Percentiles rank a stretch among this genome's conserved stretches.
These are phyloP conservation scores for Ilyonectria destructans DNA, from an alignment of 2,329 filamentous ascomycete species.

Conservation along the genomic window DNA sequence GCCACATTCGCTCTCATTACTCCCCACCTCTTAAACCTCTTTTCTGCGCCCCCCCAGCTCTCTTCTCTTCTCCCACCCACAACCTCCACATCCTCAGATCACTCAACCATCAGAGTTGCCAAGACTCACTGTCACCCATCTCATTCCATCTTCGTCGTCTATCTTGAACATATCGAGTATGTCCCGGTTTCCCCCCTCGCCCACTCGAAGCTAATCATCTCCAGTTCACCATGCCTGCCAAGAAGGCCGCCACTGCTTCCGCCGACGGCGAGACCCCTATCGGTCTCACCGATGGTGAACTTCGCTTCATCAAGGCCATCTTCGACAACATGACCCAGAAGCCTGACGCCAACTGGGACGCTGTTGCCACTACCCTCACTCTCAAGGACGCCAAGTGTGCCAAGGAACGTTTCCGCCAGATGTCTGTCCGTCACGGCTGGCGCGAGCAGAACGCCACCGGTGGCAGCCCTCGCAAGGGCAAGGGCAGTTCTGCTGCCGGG, in stretches of 20 bases:
- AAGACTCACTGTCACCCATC: not conserved
- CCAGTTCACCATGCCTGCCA: conserved; percentile 52
- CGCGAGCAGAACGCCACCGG: conserved; percentile 43
- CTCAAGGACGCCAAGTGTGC: conserved; percentile 62
- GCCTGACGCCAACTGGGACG: conserved; percentile 60
- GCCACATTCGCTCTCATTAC: not conserved
- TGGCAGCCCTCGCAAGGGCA: conserved; percentile 51
- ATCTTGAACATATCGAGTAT: conserved; percentile 22
- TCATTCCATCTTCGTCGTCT: not conserved
- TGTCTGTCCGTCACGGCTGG: conserved; percentile 60
- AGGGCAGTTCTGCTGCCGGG: conserved; percentile 35
- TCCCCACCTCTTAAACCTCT: not conserved
- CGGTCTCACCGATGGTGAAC: conserved; percentile 55
- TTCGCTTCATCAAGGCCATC: conserved; percentile 59
- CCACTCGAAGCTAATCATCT: not conserved
- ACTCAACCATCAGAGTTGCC: not conserved
- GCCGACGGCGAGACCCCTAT: conserved; percentile 40
- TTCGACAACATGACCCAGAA: conserved; percentile 61
- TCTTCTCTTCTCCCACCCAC: conserved; percentile 1
- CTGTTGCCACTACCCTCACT: conserved; percentile 55
- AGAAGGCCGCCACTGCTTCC: conserved; percentile 45
- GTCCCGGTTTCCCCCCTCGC: not conserved
- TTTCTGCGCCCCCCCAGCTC: not conserved
- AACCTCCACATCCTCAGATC: not conserved
- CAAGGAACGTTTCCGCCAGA: conserved; percentile 60